Base-by-base conservation (phyloP, 768 basidiomycete genomes). In the Auricularia cornea region DNA sequence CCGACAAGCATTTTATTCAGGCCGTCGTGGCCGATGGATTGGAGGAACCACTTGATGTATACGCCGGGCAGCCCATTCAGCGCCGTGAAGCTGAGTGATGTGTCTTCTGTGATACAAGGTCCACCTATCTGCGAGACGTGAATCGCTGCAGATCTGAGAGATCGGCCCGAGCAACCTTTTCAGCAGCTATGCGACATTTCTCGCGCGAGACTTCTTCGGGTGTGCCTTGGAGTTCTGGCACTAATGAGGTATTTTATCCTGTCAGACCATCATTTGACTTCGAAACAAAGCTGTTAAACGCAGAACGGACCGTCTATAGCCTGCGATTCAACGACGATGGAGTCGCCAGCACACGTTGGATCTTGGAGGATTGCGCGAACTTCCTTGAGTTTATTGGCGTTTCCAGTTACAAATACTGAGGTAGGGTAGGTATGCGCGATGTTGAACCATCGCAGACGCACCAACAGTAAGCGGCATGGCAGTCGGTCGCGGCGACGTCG, bases 11-110 rank as follows among this genome's bases (percentile, higher is more conserved):
- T 77, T 59, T 80, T 87, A 72, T 97, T 95, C 26, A 99, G 79
- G 35, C 88, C 88, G 66, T 92, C 86, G 72, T 93, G 92, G 2
- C 96, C 96, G 4, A 98, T 74, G 29, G 81, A 81, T 52, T 81
- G 80, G 74, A 98, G 77, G 74, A 99, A 99, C 66, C 92, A 80
- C 70, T 99, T 99, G 80, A 99, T 95, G 76, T 96, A 99, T 0
- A 96, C 96, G 0, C 97, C 97, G 2, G 97, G 97, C 3, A 99
- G 83, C 0, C 94, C 96, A 23, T 87, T 84, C 20, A 98, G 78
- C 0, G 97, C 94, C 65, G 86, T 84, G 70, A 92, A 98, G 67
- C 89, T 92, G 5, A 99, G 83, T 0, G 97, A 94, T 0, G 97
- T 99, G 72, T 99, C 97, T 76, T 99, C 93, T 0, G 92, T 94